Conservation (phyloP, 2,329 filamentous ascomycete species). For the Botryotinia narcissicola region DNA sequence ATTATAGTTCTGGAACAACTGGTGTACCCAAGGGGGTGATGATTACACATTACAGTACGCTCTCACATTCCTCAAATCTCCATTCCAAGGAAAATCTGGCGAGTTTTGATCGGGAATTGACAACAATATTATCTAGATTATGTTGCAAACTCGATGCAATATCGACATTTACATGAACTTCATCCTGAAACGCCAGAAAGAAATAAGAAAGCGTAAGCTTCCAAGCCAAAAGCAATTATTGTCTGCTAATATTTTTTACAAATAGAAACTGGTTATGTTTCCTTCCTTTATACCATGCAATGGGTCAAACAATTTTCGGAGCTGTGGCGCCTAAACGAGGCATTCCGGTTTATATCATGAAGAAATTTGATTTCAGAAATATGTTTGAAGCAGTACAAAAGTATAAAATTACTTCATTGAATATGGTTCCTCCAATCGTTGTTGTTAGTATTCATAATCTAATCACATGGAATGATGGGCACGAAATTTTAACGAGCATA, state of each 20-base stretch:
- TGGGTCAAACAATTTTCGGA: constrained; percentile 41
- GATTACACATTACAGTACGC: constrained; percentile 61
- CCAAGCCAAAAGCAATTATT: constrained; percentile 82
- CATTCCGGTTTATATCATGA: constrained; percentile 55
- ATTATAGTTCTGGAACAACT: constrained; percentile 75
- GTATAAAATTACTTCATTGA: constrained; percentile 53
- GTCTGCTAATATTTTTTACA: background rate
- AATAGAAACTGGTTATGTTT: constrained; percentile 32
- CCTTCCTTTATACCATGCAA: constrained; percentile 13
- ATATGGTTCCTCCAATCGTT: constrained; percentile 56
- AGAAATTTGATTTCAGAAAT: constrained; percentile 49
- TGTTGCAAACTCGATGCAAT: constrained; percentile 43
- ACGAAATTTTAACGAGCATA: background rate
- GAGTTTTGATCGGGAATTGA: background rate
- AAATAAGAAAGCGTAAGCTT: constrained; percentile 63
- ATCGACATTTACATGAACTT: constrained; percentile 49
- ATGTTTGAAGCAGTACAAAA: constrained; percentile 36
- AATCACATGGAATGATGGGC: background rate
- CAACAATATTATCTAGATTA: constrained; percentile 18
- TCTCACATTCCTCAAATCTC: background rate
- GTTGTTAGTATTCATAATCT: constrained; percentile 42
- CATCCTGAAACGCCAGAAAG: constrained; percentile 61
- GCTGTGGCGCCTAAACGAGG: constrained; percentile 44
- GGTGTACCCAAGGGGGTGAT: constrained; percentile 77
- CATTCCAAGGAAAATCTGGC: background rate